Evolutionary conservation across 78 protist genomes (phyloP).

Genomic region (Paulinella micropora): DNA sequence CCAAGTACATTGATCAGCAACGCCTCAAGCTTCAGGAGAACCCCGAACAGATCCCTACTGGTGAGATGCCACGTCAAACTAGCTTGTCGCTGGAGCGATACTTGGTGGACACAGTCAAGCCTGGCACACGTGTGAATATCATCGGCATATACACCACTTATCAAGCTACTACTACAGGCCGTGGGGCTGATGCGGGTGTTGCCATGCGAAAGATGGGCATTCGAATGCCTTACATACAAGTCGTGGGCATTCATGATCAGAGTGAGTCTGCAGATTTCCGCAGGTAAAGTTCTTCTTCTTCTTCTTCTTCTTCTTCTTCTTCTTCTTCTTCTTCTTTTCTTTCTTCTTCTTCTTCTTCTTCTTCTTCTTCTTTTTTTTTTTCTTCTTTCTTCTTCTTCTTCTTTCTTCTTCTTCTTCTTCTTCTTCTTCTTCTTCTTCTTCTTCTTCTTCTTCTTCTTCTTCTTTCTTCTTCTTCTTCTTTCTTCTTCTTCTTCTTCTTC

Average conservation of each 20-base stretch:
- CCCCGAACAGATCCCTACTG: constrained; percentile 92
- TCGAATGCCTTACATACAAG: constrained; percentile 14
- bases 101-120: constrained; percentile 59
- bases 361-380: too few relatives aligned
- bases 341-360: too few relatives aligned
- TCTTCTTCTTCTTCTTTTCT: too few relatives aligned
- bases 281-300: not conserved
- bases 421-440: too few relatives aligned
- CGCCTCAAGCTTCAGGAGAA: constrained; percentile 86
- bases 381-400: too few relatives aligned
- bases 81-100: constrained; percentile 26
- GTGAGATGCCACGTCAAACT: constrained; percentile 94
- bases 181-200: not conserved
- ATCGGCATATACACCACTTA: constrained; percentile 63
- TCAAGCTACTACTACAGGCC: not conserved
- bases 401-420: too few relatives aligned
- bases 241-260: not conserved
- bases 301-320: not conserved
- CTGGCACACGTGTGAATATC: constrained; percentile 72
- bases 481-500: too few relatives aligned
- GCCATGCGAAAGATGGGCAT: not conserved
- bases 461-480: too few relatives aligned
- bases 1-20: constrained; percentile 69
- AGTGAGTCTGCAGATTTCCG: too few relatives aligned
- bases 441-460: too few relatives aligned